Base-by-base conservation (phyloP, 2,329 filamentous ascomycete genomes). In the Pseudonectria foliicola region DNA sequence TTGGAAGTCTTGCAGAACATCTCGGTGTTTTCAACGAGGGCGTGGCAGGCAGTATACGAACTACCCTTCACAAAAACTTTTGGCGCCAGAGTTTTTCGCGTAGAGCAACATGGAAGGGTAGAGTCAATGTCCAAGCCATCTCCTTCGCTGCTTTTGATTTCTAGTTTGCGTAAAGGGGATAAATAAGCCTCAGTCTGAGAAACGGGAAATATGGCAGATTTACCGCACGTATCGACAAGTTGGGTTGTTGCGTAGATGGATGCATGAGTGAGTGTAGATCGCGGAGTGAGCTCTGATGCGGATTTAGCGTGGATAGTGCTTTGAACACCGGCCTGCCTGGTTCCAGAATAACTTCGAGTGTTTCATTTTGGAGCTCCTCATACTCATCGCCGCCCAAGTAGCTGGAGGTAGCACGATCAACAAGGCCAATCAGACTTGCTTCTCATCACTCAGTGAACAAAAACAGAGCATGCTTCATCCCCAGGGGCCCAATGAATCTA, bases 1-100 rank as follows among this genome's bases (percentile, higher is more conserved):
- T 36, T 34, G 29, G 26, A 31, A 26, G 39, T 40, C 31, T 51
- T 51, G 34, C 48, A 50, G 29, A 49, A 46, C 43, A 45, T 45
- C n/a, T 46, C 42, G 27, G 27, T 37, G 15, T 39, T 37, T n/a
- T 45, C 29, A 13, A 48, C 40, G 13, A 28, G 29, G 25, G 46
- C 43, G 13, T 36, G 34, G 29, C 26, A 15, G 13, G 38, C 39
- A 8, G 39, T n/a, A 29, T 37, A 15, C 27, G 11, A 28, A 5
- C 24, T 10, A 21, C 33, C 38, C 33, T 35, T 29, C 38, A 11
- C 11, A 39, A 29, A 24, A 43, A 42, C 12, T 47, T 33, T 13
- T 27, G 16, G 14, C 42, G 24, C 13, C 36, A 10, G n/a, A 49
- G 39, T 31, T 42, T 13, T 27, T 41, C 35, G 13, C 18, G 45